phyloP scores from a whole-genome alignment of 2,329 filamentous ascomycete species.

The Hyphodiscus sp. region DNA sequence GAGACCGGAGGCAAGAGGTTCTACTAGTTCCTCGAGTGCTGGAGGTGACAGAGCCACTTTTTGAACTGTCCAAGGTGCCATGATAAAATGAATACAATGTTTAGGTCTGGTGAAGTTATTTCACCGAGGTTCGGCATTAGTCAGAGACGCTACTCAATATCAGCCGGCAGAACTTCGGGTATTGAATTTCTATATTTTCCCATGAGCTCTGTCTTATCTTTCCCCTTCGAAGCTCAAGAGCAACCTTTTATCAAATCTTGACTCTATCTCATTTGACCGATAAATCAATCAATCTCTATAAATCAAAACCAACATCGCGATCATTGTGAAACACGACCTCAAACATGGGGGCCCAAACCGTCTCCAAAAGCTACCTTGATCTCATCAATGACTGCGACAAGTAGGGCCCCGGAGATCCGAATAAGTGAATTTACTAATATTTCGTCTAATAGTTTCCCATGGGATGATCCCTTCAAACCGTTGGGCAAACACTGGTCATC shows the following conservation, averaged over 20 bases:
- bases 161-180: too few relatives aligned
- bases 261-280: too few relatives aligned
- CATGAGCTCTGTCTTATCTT: too few relatives aligned
- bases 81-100: neutral
- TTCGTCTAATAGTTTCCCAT: constrained; percentile 9
- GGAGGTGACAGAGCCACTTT: constrained; percentile 25
- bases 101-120: neutral
- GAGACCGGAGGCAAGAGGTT: constrained; percentile 16
- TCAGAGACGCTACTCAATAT: neutral
- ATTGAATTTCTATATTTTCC: too few relatives aligned
- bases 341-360: neutral
- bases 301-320: too few relatives aligned
- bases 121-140: too few relatives aligned
- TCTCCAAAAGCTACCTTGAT: constrained; percentile 28
- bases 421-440: neutral
- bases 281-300: too few relatives aligned
- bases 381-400: constrained; percentile 38
- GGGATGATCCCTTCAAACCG: constrained; percentile 6
- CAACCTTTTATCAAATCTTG: too few relatives aligned
- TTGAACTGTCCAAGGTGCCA: constrained; percentile 9
- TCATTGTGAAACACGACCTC: neutral
- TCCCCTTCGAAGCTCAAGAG: too few relatives aligned
- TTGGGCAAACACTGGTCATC: constrained; percentile 9
- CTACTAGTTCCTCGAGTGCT: constrained; percentile 23
- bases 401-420: constrained; percentile 27